Conservation (phyloP, 75 land plant species). For the Sequoiadendron giganteum region DNA sequence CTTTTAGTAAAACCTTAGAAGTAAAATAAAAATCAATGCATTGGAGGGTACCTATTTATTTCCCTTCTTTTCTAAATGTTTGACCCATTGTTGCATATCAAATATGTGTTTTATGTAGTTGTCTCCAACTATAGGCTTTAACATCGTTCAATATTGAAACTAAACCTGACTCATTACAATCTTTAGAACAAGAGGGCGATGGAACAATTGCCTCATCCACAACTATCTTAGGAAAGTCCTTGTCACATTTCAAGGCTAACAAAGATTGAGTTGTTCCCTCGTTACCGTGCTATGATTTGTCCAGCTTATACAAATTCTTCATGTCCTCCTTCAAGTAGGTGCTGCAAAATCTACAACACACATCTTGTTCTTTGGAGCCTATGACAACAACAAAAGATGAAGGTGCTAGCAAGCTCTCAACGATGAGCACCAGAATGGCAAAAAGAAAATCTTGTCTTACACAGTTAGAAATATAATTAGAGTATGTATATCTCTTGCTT, state of each 20-base stretch:
- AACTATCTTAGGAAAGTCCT: background rate
- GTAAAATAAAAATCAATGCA: too few relatives aligned
- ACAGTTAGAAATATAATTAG: too few relatives aligned
- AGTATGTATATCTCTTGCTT: too few relatives aligned
- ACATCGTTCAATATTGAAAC: conserved; percentile 12
- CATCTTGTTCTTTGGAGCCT: too few relatives aligned
- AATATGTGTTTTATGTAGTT: conserved; percentile 39
- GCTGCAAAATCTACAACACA: too few relatives aligned
- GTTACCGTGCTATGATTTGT: conserved; percentile 16
- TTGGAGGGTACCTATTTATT: too few relatives aligned
- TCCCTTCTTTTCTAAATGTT: conserved; percentile 73
- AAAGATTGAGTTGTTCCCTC: background rate
- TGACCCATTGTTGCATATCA: conserved; percentile 95
- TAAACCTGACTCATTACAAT: background rate
- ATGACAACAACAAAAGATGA: too few relatives aligned
- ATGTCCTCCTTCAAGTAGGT: conserved; percentile 22
- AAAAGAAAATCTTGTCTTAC: too few relatives aligned
- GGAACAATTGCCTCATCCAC: background rate
- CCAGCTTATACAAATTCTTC: background rate
- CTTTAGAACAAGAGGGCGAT: background rate
- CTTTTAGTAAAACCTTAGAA: too few relatives aligned
- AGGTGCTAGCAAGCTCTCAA: too few relatives aligned
- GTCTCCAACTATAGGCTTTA: conserved; percentile 40
- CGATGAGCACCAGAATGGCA: too few relatives aligned
- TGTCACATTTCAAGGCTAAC: background rate